Evolutionary conservation across 2,329 filamentous ascomycete species (phyloP).

Genomic region (Thelonectria rubi): DNA sequence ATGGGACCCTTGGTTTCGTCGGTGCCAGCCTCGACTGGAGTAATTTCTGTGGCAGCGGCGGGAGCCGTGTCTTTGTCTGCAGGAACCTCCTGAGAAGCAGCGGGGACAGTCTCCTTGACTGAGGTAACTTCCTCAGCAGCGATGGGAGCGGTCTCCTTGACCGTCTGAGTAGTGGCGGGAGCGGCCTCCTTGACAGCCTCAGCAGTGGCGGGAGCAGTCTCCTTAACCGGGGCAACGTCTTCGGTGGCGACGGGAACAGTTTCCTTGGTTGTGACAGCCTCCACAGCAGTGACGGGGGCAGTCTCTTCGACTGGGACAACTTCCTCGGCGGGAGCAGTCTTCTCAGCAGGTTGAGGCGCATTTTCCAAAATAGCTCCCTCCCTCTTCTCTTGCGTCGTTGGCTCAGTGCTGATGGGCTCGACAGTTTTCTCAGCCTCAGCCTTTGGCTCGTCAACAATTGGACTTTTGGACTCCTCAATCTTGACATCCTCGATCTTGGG

Average conservation of each 20-base stretch:
- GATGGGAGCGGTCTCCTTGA: not conserved
- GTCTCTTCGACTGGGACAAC: not conserved
- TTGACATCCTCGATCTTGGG: slow-evolving; percentile 10
- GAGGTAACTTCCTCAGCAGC: not conserved
- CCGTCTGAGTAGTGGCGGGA: no score
- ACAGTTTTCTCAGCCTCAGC: not conserved
- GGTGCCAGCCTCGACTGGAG: not conserved
- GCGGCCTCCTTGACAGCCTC: not conserved
- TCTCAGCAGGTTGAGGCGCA: not conserved
- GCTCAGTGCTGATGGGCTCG: not conserved
- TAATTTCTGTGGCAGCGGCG: not conserved
- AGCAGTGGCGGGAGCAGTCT: not conserved
- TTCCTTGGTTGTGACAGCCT: not conserved
- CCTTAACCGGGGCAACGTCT: not conserved
- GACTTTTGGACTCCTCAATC: not conserved
- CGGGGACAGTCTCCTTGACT: not conserved
- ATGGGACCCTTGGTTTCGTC: slow-evolving; percentile 3
- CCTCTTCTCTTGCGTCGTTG: not conserved
- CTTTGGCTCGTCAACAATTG: not conserved
- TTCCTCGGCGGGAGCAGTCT: not conserved
- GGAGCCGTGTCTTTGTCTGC: not conserved
- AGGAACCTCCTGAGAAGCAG: not conserved
- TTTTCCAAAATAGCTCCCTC: not conserved
- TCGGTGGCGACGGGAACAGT: not conserved
- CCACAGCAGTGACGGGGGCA: not conserved